Base-by-base conservation (phyloP, 108 stramenopile genomes). In the Licmophora abbreviata region DNA sequence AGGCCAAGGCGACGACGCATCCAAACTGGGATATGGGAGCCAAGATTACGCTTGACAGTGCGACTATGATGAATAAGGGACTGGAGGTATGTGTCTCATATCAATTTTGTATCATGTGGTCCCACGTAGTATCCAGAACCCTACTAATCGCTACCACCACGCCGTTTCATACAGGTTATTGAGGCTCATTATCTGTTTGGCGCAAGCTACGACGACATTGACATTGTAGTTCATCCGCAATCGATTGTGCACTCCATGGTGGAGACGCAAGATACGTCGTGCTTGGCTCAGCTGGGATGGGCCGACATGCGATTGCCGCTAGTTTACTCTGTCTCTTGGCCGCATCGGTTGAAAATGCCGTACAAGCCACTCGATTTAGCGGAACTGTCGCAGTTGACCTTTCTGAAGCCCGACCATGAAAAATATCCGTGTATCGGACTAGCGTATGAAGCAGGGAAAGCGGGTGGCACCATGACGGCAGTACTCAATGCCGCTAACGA, bases 21-120 rank as follows among this genome's bases (percentile, higher is more conserved):
- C 96, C 96, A 17, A 97, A 97, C 66, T 90, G 88, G 88, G 83
- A 90, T 54, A 90, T 90, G 88, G 88, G 88, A 47, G 88, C 88
- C 54, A 90, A 90, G 66, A 97, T 97, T 57, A 97, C 96, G 6
- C 66, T 97, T 17, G 96, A 97, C 63, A 88, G 84, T 57, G 96
- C 96, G 26, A 97, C 96, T 12, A 97, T 97, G 96, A 95, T 94
- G 92, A 97, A 97, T 70, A 97, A 97, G 79, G 96, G 95, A 7
- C 66, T 96, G 54, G 95, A 96, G 83, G 88, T 85, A 44, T 73
- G 83, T 12, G 17, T 14, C n/a, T 0, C 24, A 21, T 26, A 22
- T 11, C 3, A 1, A 36, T 25, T 37, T 23, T 54, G 11, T 44
- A 17, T 38, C 56, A n/a, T 37, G 31, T 35, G 34, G 34, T 11